A percentile compares a stretch with the other conserved stretches of the same genome.
phyloP scores from a whole-genome alignment of 345 rosid genomes.

The Dovyalis caffra region DNA sequence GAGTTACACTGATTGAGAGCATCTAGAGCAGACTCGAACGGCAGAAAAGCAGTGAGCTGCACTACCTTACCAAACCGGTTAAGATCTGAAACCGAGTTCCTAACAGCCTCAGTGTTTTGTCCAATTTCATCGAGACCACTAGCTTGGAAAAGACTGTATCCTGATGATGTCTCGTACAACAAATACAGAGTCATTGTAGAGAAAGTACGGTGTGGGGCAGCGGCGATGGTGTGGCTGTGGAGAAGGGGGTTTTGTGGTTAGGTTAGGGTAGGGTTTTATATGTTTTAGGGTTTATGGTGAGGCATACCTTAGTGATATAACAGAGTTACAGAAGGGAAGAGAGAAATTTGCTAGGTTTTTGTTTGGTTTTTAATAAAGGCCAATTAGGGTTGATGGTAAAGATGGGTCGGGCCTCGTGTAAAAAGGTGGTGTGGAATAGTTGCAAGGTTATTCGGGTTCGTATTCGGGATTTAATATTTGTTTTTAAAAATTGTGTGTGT shows the following conservation, averaged over 20 bases:
- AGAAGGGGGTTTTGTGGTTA: not conserved
- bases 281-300: not conserved
- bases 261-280: not conserved
- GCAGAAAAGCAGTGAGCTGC: conserved; percentile 67
- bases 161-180: conserved; percentile 71
- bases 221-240: not conserved
- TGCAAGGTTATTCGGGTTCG: not conserved
- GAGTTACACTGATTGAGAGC: conserved; percentile 81
- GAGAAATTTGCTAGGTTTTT: not conserved
- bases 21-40: conserved; percentile 62
- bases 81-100: conserved; percentile 62
- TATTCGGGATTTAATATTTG: not conserved
- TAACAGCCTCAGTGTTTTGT: conserved; percentile 78
- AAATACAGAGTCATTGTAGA: conserved; percentile 51
- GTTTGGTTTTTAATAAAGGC: too few relatives aligned
- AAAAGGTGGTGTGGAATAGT: not conserved
- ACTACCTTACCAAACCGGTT: conserved; percentile 78
- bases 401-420: not conserved
- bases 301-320: not conserved
- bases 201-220: not conserved
- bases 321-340: not conserved
- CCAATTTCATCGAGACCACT: conserved; percentile 80
- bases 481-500: too few relatives aligned
- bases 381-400: not conserved
- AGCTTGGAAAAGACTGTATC: conserved; percentile 52